Conservation (phyloP, 106 monocot species). For the Triglochin maritima region DNA sequence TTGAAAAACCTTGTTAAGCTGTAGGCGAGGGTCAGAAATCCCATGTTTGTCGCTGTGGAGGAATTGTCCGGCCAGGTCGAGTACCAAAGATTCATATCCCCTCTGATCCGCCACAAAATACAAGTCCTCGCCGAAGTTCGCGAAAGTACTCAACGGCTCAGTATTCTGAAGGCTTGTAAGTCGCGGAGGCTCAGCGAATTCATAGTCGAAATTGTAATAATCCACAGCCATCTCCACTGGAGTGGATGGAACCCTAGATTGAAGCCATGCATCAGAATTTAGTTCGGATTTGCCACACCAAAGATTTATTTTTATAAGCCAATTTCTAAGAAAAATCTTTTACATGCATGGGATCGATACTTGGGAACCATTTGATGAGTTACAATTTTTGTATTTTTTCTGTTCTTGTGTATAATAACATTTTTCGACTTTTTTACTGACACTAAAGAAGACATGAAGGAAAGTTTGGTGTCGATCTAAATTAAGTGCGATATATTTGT, state of each 20-base stretch:
- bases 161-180: conserved; percentile 69
- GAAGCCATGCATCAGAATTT: no score
- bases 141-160: conserved; percentile 40
- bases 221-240: conserved; percentile 58
- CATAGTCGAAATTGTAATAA: conserved; percentile 54
- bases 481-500: no score
- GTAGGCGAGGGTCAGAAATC: conserved; percentile 36
- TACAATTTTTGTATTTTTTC: no score
- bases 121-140: conserved; percentile 37
- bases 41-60: conserved; percentile 26
- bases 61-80: conserved; percentile 36
- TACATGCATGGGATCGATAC: no score
- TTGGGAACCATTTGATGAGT: no score
- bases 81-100: conserved; percentile 44
- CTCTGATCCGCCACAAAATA: conserved; percentile 53
- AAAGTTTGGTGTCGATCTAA: no score
- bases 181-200: conserved; percentile 68
- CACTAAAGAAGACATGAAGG: no score
- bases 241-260: conserved; percentile 27
- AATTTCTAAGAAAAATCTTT: no score
- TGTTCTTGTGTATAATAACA: no score
- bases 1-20: conserved; percentile 34
- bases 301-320: no score
- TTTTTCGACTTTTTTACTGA: no score
- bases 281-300: no score